Evolutionary conservation across 129 eudicot species (phyloP).

Genomic region (Flaveria robusta): DNA sequence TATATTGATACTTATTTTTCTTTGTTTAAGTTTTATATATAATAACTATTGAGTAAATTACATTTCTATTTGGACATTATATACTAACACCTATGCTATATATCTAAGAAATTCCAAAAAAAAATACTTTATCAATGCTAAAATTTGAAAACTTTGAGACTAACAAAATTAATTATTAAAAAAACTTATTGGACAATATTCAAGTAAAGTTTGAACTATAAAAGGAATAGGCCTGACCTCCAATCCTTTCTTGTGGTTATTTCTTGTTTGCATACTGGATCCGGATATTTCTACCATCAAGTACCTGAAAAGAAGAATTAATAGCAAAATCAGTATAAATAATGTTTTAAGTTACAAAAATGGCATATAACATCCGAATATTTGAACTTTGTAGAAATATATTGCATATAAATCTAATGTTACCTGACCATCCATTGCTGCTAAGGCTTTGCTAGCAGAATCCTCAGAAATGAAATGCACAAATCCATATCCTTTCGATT

Average conservation of each 20-base stretch:
- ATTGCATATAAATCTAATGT: background rate
- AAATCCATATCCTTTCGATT: conserved; percentile 77
- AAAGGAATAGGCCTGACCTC: background rate
- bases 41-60: background rate
- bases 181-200: background rate
- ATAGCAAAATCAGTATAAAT: conserved; percentile 1
- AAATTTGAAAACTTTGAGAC: background rate
- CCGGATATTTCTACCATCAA: conserved; percentile 60
- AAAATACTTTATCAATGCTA: background rate
- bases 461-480: conserved; percentile 51
- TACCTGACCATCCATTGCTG: conserved; percentile 72
- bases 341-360: background rate
- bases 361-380: background rate
- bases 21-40: background rate
- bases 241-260: conserved; percentile 6
- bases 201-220: background rate
- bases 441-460: conserved; percentile 71
- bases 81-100: background rate
- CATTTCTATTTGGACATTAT: background rate
- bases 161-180: too few species aligned
- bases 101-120: background rate
- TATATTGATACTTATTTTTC: background rate
- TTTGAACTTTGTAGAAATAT: background rate
- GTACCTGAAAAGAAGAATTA: conserved; percentile 30
- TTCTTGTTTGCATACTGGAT: conserved; percentile 50